Percentiles rank a stretch among this genome's conserved stretches.
These are phyloP conservation scores for Aspergillus bombycis DNA, from an alignment of 2,329 filamentous ascomycete genomes.

Conservation along the genomic window DNA sequence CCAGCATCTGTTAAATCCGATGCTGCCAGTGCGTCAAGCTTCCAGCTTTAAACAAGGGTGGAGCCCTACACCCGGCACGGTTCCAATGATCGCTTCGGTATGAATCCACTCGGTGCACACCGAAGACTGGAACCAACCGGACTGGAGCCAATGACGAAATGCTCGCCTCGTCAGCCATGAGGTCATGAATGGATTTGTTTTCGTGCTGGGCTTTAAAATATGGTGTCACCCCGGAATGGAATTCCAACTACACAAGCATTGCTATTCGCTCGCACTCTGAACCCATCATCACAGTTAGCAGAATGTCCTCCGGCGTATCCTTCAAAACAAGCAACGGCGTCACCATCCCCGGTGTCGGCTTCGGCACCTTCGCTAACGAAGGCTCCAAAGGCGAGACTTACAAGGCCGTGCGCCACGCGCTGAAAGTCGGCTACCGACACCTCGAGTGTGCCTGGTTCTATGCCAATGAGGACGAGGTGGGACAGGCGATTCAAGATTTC, in stretches of 20 bases:
- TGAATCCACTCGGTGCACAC: neutral
- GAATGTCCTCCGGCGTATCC: neutral
- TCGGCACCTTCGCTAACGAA: conserved; percentile 70
- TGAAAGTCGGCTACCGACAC: conserved; percentile 57
- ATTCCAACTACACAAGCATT: neutral
- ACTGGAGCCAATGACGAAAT: neutral
- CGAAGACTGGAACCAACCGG: neutral
- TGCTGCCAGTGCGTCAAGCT: neutral
- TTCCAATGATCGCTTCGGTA: neutral
- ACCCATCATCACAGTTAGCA: no score
- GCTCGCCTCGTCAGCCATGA: neutral
- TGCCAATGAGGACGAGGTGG: conserved; percentile 57
- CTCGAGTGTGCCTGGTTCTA: conserved; percentile 62
- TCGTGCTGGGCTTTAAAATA: neutral
- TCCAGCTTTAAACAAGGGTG: neutral
- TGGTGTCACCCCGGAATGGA: neutral
- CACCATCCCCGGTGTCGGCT: conserved; percentile 64
- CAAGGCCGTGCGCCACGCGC: conserved; percentile 55
- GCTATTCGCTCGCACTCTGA: neutral
- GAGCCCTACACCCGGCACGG: neutral
- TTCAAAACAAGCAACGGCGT: conserved; percentile 62
- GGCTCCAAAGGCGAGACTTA: conserved; percentile 63
- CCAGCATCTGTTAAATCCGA: neutral
- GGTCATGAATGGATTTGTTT: neutral
- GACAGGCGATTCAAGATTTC: conserved; percentile 57